Conservation (phyloP, 768 basidiomycete species). For the Brasilioporus rufonigricans region DNA sequence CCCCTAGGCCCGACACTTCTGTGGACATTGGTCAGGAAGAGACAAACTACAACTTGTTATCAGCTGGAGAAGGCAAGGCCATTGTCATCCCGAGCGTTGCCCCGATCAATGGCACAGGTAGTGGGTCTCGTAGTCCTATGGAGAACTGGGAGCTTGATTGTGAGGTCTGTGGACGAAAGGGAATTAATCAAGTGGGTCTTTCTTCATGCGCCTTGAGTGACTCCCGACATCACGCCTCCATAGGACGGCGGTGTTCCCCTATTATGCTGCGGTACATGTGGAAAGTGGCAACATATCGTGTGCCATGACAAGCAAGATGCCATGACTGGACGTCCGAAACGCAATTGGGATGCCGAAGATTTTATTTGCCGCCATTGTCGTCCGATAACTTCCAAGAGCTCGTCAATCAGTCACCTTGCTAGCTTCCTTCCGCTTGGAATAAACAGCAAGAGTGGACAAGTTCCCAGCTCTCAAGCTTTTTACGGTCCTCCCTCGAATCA, state of each 20-base stretch:
- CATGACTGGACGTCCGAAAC: conserved; percentile 57
- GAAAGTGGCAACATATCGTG: conserved; percentile 85
- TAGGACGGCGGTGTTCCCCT: conserved; percentile 81
- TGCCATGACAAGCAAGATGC: conserved; percentile 79
- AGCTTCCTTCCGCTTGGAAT: conserved; percentile 5
- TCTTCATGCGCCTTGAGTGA: not conserved
- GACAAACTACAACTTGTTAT: not conserved
- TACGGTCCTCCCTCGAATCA: conserved; percentile 14
- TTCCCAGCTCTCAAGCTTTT: conserved; percentile 11
- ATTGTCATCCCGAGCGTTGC: not conserved
- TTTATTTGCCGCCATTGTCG: conserved; percentile 71
- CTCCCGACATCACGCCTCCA: conserved; percentile 7
- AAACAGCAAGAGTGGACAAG: conserved; percentile 9
- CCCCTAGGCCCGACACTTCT: conserved; percentile 10
- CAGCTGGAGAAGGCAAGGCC: conserved; percentile 7
- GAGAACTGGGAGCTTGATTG: conserved; percentile 88
- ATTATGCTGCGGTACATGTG: conserved; percentile 79
- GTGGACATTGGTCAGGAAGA: conserved; percentile 3
- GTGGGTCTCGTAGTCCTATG: conserved; percentile 51
- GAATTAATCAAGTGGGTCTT: conserved; percentile 66
- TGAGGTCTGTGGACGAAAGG: conserved; percentile 74
- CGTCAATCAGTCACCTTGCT: conserved; percentile 6
- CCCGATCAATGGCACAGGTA: conserved; percentile 30
- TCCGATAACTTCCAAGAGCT: conserved; percentile 8
- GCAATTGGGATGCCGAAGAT: conserved; percentile 85